Percentiles rank a stretch among this genome's conserved stretches.
Conservation (phyloP, 169 alveolate species). For the Eimeria maxima region DNA sequence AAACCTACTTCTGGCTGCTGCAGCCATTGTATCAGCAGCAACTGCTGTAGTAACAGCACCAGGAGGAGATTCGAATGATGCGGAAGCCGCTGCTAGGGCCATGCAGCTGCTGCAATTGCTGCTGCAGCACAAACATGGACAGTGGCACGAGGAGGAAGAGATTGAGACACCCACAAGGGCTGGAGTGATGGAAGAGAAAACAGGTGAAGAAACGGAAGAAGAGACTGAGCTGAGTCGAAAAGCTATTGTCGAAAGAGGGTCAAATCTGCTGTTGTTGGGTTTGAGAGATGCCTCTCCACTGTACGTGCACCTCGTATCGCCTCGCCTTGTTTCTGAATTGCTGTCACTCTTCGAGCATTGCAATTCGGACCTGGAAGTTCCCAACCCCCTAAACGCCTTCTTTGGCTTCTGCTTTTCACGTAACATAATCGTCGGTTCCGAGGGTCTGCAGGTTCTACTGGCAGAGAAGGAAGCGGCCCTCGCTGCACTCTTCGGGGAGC, state of each 20-base stretch:
- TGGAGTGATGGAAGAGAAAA: slow-evolving; percentile 17
- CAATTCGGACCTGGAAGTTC: slow-evolving; percentile 19
- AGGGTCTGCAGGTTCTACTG: background rate
- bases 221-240: slow-evolving; percentile 11
- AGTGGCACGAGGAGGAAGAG: slow-evolving; percentile 36
- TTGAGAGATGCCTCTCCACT: slow-evolving; percentile 24
- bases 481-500: slow-evolving; percentile 18
- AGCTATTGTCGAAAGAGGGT: slow-evolving; percentile 29
- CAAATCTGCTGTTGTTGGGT: slow-evolving; percentile 24
- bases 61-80: background rate
- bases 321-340: slow-evolving; percentile 7
- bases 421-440: background rate
- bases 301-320: slow-evolving; percentile 33
- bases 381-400: slow-evolving; percentile 40
- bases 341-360: slow-evolving; percentile 64
- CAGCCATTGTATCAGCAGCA: slow-evolving; percentile 63
- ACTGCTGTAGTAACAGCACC: slow-evolving; percentile 44
- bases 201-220: slow-evolving; percentile 23
- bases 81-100: background rate
- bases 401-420: background rate
- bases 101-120: slow-evolving; percentile 61
- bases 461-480: slow-evolving; percentile 60
- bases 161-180: background rate
- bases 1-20: slow-evolving; percentile 56
- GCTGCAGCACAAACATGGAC: slow-evolving; percentile 54